Percentiles rank a stretch among this genome's conserved stretches.
These are phyloP conservation scores for Exophiala dermatitidis DNA, from an alignment of 2,329 filamentous ascomycete genomes.

Conservation along the genomic window DNA sequence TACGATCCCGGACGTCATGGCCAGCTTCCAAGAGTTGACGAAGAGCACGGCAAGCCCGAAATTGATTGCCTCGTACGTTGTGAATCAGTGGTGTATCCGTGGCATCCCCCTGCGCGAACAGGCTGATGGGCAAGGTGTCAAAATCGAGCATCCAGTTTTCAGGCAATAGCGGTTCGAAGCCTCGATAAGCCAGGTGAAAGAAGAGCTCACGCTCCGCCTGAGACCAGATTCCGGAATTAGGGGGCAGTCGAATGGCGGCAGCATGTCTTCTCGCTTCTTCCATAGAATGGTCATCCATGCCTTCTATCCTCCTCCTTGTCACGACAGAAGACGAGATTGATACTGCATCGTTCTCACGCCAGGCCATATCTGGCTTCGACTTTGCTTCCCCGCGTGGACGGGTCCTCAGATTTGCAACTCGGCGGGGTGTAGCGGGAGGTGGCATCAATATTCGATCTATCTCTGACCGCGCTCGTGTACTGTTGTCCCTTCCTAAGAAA, in stretches of 20 bases:
- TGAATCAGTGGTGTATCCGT: slow-evolving; percentile 43
- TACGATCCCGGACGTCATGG: slow-evolving; percentile 46
- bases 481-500: background rate
- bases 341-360: slow-evolving; percentile 14
- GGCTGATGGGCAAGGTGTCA: slow-evolving; percentile 44
- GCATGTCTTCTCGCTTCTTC: slow-evolving; percentile 31
- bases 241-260: slow-evolving; percentile 36
- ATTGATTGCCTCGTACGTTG: slow-evolving; percentile 35
- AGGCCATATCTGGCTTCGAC: background rate
- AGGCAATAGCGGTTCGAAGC: slow-evolving; percentile 51
- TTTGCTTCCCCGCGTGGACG: background rate
- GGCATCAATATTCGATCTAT: slow-evolving; percentile 23
- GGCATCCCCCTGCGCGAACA: slow-evolving; percentile 41
- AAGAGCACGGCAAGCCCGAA: slow-evolving; percentile 48
- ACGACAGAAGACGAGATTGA: slow-evolving; percentile 13
- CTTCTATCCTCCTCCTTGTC: slow-evolving; percentile 6
- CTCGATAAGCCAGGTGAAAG: slow-evolving; percentile 48
- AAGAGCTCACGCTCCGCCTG: slow-evolving; percentile 48
- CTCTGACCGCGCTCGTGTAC: background rate
- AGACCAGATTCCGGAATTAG: slow-evolving; percentile 40
- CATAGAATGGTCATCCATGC: slow-evolving; percentile 20
- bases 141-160: slow-evolving; percentile 49
- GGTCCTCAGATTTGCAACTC: background rate
- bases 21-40: slow-evolving; percentile 45
- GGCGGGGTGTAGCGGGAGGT: slow-evolving; percentile 15